Conservation (phyloP, 2,329 filamentous ascomycete genomes). For the Aspergillus sp. region DNA sequence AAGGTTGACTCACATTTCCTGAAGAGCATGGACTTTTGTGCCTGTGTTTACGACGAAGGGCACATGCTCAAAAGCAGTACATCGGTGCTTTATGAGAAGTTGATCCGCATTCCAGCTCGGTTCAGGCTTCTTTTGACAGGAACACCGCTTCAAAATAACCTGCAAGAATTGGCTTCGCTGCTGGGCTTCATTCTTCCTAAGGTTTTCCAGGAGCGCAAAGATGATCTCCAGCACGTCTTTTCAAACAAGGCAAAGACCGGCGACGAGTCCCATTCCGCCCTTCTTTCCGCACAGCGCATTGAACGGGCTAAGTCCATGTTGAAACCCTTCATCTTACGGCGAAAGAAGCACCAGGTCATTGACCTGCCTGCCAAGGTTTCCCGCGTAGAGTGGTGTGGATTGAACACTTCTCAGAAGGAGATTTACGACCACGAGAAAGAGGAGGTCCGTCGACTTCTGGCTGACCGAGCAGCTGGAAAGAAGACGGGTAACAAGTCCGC, state of each 20-base stretch:
- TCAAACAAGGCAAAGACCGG: constrained; percentile 84
- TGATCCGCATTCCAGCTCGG: constrained; percentile 71
- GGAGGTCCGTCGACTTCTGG: constrained; percentile 55
- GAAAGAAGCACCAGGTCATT: constrained; percentile 89
- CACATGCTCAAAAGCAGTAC: constrained; percentile 87
- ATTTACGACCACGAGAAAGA: constrained; percentile 70
- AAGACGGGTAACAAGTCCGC: constrained; percentile 50
- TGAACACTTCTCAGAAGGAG: constrained; percentile 66
- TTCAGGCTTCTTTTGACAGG: constrained; percentile 86
- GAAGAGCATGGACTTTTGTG: constrained; percentile 52
- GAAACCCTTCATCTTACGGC: constrained; percentile 87
- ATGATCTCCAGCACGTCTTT: constrained; percentile 82
- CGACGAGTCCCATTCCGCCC: constrained; percentile 66
- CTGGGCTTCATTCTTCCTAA: constrained; percentile 90
- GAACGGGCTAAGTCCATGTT: constrained; percentile 84
- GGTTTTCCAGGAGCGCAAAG: constrained; percentile 71
- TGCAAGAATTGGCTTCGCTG: constrained; percentile 84
- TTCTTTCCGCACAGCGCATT: constrained; percentile 84
- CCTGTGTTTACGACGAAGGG: constrained; percentile 84
- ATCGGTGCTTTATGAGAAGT: constrained; percentile 73
- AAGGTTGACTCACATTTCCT: constrained; percentile 61
- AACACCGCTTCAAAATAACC: constrained; percentile 92
- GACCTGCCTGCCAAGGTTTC: constrained; percentile 77
- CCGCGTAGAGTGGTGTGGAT: constrained; percentile 73
- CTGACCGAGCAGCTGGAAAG: constrained; percentile 53